Evolutionary conservation across 2,329 filamentous ascomycete genomes (phyloP).

Genomic region (Huntiella savannae): DNA sequence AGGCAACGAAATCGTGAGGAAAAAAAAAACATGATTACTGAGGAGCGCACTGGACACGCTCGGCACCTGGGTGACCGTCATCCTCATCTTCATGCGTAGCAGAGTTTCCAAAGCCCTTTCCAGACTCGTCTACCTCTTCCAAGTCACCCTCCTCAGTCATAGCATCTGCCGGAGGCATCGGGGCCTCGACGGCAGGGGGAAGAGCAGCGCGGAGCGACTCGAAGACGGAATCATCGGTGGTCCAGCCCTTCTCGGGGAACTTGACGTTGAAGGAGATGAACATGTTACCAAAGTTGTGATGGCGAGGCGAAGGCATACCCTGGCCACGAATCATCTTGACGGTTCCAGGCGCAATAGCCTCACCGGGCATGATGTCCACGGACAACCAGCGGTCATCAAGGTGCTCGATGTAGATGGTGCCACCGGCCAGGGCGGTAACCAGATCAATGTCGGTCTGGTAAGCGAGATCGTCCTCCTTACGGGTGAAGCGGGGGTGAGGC

Average conservation of each 20-base stretch:
- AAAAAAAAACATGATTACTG: slow-evolving; percentile 38
- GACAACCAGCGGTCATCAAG: slow-evolving; percentile 94
- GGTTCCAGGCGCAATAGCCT: slow-evolving; percentile 82
- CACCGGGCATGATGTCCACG: slow-evolving; percentile 79
- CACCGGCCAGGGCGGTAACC: slow-evolving; percentile 81
- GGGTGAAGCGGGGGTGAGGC: slow-evolving; percentile 86
- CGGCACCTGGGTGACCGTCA: slow-evolving; percentile 52
- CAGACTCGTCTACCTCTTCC: slow-evolving; percentile 59
- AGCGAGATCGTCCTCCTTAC: slow-evolving; percentile 88
- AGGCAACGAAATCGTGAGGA: neutral
- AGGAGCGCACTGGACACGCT: slow-evolving; percentile 72
- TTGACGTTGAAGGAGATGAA: slow-evolving; percentile 97
- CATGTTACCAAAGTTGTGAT: slow-evolving; percentile 89
- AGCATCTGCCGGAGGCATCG: slow-evolving; percentile 54
- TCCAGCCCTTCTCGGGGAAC: slow-evolving; percentile 70
- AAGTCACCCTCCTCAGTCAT: slow-evolving; percentile 84
- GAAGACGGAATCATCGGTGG: slow-evolving; percentile 48
- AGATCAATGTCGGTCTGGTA: slow-evolving; percentile 93
- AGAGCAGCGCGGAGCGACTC: slow-evolving; percentile 67
- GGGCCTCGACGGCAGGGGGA: slow-evolving; percentile 46
- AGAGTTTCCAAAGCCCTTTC: slow-evolving; percentile 45
- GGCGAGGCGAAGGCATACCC: slow-evolving; percentile 90
- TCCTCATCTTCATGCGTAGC: slow-evolving; percentile 52
- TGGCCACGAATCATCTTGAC: slow-evolving; percentile 91
- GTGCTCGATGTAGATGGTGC: slow-evolving; percentile 82